phyloP scores from a whole-genome alignment of 768 basidiomycete species.

The Boletus barrowsii region DNA sequence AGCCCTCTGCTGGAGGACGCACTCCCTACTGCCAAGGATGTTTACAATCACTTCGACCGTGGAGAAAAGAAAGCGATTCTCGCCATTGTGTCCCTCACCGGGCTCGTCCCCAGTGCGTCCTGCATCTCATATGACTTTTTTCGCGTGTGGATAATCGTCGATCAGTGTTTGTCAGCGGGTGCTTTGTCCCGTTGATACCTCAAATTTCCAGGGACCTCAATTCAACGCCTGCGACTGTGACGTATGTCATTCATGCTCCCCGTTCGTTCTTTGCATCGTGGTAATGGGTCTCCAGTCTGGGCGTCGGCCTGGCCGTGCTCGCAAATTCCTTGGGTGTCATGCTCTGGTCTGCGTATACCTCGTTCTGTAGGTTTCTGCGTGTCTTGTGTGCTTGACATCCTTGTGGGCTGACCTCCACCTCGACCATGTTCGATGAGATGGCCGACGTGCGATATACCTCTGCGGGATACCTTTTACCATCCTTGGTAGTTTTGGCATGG shows the following conservation, averaged over 20 bases:
- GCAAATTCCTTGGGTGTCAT: constrained; percentile 45
- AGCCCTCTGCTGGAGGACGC: constrained; percentile 21
- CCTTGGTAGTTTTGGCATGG: constrained; percentile 60
- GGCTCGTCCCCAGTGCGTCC: constrained; percentile 57
- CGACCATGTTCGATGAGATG: constrained; percentile 43
- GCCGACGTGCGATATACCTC: constrained; percentile 60
- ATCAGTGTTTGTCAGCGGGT: constrained; percentile 57
- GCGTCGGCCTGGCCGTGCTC: constrained; percentile 50
- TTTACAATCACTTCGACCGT: constrained; percentile 60
- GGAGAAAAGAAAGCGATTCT: constrained; percentile 53
- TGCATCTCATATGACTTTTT: neutral
- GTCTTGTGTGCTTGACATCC: neutral
- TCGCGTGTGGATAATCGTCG: neutral
- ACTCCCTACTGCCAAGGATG: constrained; percentile 21
- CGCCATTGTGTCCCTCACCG: constrained; percentile 56
- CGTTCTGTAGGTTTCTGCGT: constrained; percentile 41
- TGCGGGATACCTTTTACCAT: constrained; percentile 55
- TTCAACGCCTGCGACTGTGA: constrained; percentile 55
- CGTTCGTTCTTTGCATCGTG: neutral
- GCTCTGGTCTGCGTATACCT: constrained; percentile 49
- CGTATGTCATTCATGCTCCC: constrained; percentile 31
- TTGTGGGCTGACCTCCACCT: neutral
- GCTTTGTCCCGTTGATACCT: constrained; percentile 74
- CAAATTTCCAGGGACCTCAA: constrained; percentile 65
- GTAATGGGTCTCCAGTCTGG: constrained; percentile 32